Evolutionary conservation across 768 basidiomycete species (phyloP), one percentile per base, ranked within the genome.

Genomic region (Agrocybe praecox): DNA sequence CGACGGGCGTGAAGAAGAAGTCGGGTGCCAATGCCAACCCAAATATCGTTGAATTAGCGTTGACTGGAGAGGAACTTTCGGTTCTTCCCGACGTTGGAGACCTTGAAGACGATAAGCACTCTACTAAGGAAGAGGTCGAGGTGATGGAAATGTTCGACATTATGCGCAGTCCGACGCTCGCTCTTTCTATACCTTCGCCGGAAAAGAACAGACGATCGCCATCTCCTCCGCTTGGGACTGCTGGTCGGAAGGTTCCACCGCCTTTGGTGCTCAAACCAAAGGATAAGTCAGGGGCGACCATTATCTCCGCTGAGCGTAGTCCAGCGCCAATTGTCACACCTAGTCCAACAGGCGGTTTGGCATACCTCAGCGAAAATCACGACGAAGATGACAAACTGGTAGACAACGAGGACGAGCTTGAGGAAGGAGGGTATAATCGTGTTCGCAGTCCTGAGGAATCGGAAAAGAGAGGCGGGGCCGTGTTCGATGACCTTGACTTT

Each of bases 211-310:
- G 60, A 40, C 68, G 69, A 17, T 70, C 64, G 40, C 79, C 76
- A 4, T 76, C 78, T 34, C 63, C 71, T 29, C 53, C 56, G 19
- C 53, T 21, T 19, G 43, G 52, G 21, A 61, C 60, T 32, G 40
- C 49, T 54, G 71, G 72, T 62, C 82, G 78, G 62, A 77, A 81
- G 46, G 62, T 81, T 29, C 88, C 87, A 0, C 82, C 87, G 2
- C 88, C 87, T 14, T 69, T 89, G 53, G 74, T 82, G 23, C 71
- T 89, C 66, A 63, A 75, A 57, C 69, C 78, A 57, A 71, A 75
- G 57, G 63, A 75, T 53, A 57, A 56, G 32, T 64, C 63, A 53
- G 60, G 36, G 44, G 67, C 74, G 33, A 49, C 76, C 24, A 63
- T 68, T 26, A 63, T 80, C 22, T 73, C 79, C 6, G 60, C 63